A percentile compares a stretch with the other conserved stretches of the same genome.
These are phyloP conservation scores for Dissoconium aciculare DNA, from an alignment of 2,329 filamentous ascomycete genomes.

Conservation along the genomic window DNA sequence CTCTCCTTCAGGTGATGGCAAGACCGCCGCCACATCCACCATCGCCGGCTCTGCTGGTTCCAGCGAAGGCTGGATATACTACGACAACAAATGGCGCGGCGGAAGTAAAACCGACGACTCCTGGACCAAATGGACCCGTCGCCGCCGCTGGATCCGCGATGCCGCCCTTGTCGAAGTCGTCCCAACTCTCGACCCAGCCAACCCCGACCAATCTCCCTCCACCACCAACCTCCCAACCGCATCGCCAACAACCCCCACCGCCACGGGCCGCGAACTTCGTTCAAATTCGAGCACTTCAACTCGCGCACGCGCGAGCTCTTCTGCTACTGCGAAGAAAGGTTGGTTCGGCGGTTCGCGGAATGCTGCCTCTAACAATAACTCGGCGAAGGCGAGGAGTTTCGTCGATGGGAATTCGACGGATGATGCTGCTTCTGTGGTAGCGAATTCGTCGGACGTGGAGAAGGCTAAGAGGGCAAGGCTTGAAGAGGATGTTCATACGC, in stretches of 20 bases:
- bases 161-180: slow-evolving; percentile 82
- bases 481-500: slow-evolving; percentile 35
- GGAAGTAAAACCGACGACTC: slow-evolving; percentile 74
- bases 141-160: slow-evolving; percentile 91
- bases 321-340: slow-evolving; percentile 7
- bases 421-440: no score
- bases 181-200: background rate
- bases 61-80: slow-evolving; percentile 89
- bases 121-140: slow-evolving; percentile 90
- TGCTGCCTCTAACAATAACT: background rate
- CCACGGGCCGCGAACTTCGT: slow-evolving; percentile 1
- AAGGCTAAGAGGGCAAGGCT: slow-evolving; percentile 15
- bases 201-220: background rate
- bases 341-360: slow-evolving; percentile 2
- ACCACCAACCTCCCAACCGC: background rate
- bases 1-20: no score
- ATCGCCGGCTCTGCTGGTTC: slow-evolving; percentile 26
- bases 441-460: no score
- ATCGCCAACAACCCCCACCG: background rate
- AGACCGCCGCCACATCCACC: slow-evolving; percentile 10
- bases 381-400: background rate
- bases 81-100: slow-evolving; percentile 96
- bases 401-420: background rate
- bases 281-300: no score
- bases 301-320: no score